Evolutionary conservation across 768 basidiomycete species (phyloP).

Genomic region (Tricholoma sp.): DNA sequence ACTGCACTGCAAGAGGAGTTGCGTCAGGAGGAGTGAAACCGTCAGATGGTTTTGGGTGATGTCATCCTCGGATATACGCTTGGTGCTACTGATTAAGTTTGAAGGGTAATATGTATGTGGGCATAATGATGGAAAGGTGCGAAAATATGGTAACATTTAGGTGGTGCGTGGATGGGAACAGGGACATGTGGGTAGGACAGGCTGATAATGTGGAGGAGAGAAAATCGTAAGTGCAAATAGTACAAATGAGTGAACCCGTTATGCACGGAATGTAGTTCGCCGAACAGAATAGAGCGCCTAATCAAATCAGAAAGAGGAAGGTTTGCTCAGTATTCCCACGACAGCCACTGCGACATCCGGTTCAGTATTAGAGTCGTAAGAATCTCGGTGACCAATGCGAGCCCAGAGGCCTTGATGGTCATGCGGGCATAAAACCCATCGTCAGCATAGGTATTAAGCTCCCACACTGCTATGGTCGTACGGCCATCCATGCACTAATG

Average conservation of each 20-base stretch:
- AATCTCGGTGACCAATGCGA: conserved; percentile 70
- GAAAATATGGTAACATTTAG: conserved; percentile 5
- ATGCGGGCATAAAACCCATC: conserved; percentile 57
- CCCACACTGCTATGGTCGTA: conserved; percentile 63
- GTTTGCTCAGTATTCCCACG: conserved; percentile 36
- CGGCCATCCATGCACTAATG: conserved; percentile 61
- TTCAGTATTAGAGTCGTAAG: conserved; percentile 71
- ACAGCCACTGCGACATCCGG: conserved; percentile 58
- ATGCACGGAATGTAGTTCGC: background rate
- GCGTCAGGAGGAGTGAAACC: conserved; percentile 24
- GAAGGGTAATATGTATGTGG: background rate
- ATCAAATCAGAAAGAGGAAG: background rate
- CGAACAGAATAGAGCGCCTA: background rate
- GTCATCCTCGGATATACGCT: conserved; percentile 10
- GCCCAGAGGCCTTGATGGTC: conserved; percentile 51
- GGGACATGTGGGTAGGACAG: conserved; percentile 5
- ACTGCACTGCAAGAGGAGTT: conserved; percentile 63
- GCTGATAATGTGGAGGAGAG: conserved; percentile 7
- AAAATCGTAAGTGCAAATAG: conserved; percentile 10
- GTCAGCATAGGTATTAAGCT: conserved; percentile 44
- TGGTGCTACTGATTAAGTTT: conserved; percentile 17
- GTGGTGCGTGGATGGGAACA: conserved; percentile 17
- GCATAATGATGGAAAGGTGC: conserved; percentile 5
- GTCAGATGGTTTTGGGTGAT: conserved; percentile 5
- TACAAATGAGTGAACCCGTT: conserved; percentile 5